Evolutionary conservation across 139 green algal genomes (phyloP), one percentile per base, ranked within the genome.

Genomic region (Microglena sp.): DNA sequence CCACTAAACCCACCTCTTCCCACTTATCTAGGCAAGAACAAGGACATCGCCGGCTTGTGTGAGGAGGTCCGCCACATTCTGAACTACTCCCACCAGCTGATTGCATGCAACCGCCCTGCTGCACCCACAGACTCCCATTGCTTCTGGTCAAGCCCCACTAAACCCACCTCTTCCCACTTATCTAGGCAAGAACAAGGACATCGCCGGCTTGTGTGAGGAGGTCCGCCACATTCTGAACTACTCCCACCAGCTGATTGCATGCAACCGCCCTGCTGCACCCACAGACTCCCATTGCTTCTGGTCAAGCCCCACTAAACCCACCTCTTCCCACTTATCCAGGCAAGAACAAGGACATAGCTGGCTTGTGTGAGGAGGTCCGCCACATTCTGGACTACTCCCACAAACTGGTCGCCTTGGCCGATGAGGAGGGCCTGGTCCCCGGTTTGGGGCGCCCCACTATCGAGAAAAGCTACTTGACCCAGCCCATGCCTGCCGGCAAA

Each of bases 381-480:
- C 43, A 64, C 29, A 31, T 64, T 4, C 31, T 65, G 58, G 33
- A 65, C 22, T 65, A 65, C 58, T 50, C 40, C n/a, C 73, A 73
- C 59, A 78, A 79, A 75, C 72, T 85, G 63, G 58, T 56, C 54
- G 62, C 54, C 45, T 71, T 69, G 30, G 69, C 66, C 26, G 73
- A 73, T 29, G 79, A 86, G 57, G 79, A 86, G 44, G 80, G 80
- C 59, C 68, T 89, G 57, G 68, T 83, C 11, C 69, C 79, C 24
- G 84, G 84, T 24, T 60, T 87, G 62, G 77, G 73, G 35, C 54
- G 66, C 28, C 69, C 84, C 22, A 77, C 62, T 7, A 36, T 89
- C 4, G 44, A 72, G 40, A 81, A 83, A 1, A 80, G 84, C 27
- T 29, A 68, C 26, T 82, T 83, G 55, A 80, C 79, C 11, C 27